Percentiles rank a stretch among this genome's conserved stretches.
Evolutionary conservation across 805 yeast species (phyloP).

Genomic region (Monosporozyma yasuniensis): DNA sequence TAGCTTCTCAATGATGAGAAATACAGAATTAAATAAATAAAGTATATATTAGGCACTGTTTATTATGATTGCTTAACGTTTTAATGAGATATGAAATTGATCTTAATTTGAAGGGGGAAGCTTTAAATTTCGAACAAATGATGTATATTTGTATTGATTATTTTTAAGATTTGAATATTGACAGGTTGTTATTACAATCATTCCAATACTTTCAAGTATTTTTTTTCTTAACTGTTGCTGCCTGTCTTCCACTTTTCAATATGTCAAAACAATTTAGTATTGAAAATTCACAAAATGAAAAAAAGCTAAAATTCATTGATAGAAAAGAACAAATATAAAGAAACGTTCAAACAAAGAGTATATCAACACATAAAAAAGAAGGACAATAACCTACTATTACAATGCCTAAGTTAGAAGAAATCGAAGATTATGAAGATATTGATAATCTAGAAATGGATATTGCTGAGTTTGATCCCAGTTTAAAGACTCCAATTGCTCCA

Average conservation of each 20-base stretch:
- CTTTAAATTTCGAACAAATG: too few relatives aligned
- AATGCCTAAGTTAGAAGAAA: slow-evolving; percentile 68
- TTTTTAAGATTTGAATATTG: too few relatives aligned
- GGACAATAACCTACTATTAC: background rate
- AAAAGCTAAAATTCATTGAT: background rate
- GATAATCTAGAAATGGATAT: slow-evolving; percentile 91
- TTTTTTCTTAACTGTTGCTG: too few relatives aligned
- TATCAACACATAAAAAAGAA: background rate
- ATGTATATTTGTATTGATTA: too few relatives aligned
- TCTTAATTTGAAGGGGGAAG: too few relatives aligned
- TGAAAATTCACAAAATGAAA: background rate
- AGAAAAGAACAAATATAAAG: background rate
- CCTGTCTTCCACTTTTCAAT: too few relatives aligned
- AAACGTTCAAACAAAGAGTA: background rate
- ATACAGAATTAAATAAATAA: background rate
- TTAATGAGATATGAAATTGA: too few relatives aligned
- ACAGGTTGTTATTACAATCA: too few relatives aligned
- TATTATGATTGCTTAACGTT: too few relatives aligned
- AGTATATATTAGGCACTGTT: background rate
- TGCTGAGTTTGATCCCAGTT: slow-evolving; percentile 74
- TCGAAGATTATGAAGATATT: slow-evolving; percentile 70
- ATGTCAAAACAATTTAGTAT: background rate
- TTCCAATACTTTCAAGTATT: too few relatives aligned
- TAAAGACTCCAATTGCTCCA: slow-evolving; percentile 66
- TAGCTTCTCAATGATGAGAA: background rate